phyloP scores from a whole-genome alignment of 805 yeast species.

The Cyberlindnera xishuangbannaensis region DNA sequence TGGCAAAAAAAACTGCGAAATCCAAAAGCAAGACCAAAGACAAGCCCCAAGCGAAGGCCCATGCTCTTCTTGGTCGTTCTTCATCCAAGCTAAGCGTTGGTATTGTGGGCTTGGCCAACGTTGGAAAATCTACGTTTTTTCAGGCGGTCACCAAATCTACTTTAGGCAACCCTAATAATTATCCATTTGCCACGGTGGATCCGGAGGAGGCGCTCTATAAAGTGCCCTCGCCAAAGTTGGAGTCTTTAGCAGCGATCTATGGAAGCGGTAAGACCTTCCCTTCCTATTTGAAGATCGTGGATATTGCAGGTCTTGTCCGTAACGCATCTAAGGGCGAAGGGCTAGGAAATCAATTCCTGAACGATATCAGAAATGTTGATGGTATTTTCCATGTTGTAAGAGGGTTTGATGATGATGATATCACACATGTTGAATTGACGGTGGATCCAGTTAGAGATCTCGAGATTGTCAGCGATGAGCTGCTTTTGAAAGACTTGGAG shows the following conservation, averaged over 20 bases:
- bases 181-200: slow-evolving; percentile 75
- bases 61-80: slow-evolving; percentile 23
- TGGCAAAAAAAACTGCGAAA: slow-evolving; percentile 18
- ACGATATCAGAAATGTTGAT: slow-evolving; percentile 75
- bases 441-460: slow-evolving; percentile 74
- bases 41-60: slow-evolving; percentile 2
- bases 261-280: slow-evolving; percentile 59
- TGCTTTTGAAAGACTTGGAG: slow-evolving; percentile 73
- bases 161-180: slow-evolving; percentile 70
- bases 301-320: slow-evolving; percentile 77
- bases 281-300: slow-evolving; percentile 64
- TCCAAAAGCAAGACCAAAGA: slow-evolving; percentile 1
- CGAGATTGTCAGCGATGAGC: slow-evolving; percentile 68
- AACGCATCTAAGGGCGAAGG: slow-evolving; percentile 86
- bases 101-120: slow-evolving; percentile 77
- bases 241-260: slow-evolving; percentile 48
- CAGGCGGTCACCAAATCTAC: slow-evolving; percentile 73
- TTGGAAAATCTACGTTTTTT: slow-evolving; percentile 76
- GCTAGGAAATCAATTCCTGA: slow-evolving; percentile 72
- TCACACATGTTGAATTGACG: slow-evolving; percentile 66
- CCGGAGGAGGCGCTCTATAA: slow-evolving; percentile 73
- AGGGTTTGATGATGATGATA: slow-evolving; percentile 69
- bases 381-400: slow-evolving; percentile 77
- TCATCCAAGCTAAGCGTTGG: slow-evolving; percentile 37
- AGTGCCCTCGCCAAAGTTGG: slow-evolving; percentile 61